phyloP scores from a whole-genome alignment of 1,139 yeast species.

The Scheffersomyces titani region DNA sequence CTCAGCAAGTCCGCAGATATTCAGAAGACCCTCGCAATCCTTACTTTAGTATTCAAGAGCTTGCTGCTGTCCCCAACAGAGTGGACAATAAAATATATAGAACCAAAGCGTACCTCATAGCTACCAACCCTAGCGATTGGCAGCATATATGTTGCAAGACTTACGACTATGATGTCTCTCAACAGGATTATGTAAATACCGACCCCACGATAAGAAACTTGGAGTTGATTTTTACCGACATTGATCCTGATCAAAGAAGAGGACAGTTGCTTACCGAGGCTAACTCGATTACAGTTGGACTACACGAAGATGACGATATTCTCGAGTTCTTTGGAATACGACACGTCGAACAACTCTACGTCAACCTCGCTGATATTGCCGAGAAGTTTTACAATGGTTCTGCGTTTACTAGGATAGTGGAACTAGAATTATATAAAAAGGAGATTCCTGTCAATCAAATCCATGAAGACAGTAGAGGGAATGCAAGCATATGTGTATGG shows the following conservation, averaged over 20 bases:
- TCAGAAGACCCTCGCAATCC: not conserved
- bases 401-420: not conserved
- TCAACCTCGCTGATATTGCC: conserved; percentile 4
- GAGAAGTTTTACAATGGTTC: conserved; percentile 1
- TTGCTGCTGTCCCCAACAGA: not conserved
- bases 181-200: conserved; percentile 7
- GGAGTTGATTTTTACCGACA: conserved; percentile 23
- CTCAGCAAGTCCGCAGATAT: not conserved
- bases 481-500: not conserved
- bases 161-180: conserved; percentile 12
- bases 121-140: conserved; percentile 24
- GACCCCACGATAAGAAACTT: conserved; percentile 27
- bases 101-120: conserved; percentile 19
- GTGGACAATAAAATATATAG: conserved; percentile 17
- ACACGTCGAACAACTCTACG: conserved; percentile 25
- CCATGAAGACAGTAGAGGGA: not conserved
- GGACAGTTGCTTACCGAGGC: conserved; percentile 8
- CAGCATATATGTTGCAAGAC: conserved; percentile 26
- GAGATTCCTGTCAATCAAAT: not conserved
- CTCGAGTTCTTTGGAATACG: conserved; percentile 14
- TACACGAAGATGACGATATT: conserved; percentile 17
- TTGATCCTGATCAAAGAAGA: not conserved
- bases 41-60: not conserved
- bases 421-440: conserved; percentile 14
- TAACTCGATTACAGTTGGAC: conserved; percentile 18